phyloP scores from a whole-genome alignment of 192 early-diverging fungal genomes.

The Endogone sp. region DNA sequence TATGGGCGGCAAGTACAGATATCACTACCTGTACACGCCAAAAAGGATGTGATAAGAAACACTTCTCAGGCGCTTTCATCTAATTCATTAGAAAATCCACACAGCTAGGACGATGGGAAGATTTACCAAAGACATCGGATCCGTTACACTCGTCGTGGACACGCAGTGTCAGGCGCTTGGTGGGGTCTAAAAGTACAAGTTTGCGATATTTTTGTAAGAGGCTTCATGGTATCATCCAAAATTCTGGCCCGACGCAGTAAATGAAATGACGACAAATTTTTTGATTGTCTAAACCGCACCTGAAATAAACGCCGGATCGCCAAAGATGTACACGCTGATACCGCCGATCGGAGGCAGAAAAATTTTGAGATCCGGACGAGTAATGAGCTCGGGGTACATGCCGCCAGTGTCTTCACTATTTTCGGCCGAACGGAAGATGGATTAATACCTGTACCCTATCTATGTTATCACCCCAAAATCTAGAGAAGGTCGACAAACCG shows the following conservation, averaged over 20 bases:
- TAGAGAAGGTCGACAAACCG: background rate
- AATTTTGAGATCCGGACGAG: conserved; percentile 88
- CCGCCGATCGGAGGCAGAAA: conserved; percentile 94
- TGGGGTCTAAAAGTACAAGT: conserved; percentile 48
- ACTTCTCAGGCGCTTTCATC: too few relatives aligned
- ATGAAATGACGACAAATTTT: background rate
- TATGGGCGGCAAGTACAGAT: conserved; percentile 85
- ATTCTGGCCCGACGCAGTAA: too few relatives aligned
- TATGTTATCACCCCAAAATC: background rate
- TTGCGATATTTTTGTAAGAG: too few relatives aligned
- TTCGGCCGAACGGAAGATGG: conserved; percentile 1
- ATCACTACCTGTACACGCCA: conserved; percentile 49
- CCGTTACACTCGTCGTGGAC: conserved; percentile 98
- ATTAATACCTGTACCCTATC: conserved; percentile 6
- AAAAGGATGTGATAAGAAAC: conserved; percentile 6
- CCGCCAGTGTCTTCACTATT: conserved; percentile 81
- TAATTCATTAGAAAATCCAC: too few relatives aligned
- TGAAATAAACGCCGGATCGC: conserved; percentile 72
- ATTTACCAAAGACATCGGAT: conserved; percentile 74
- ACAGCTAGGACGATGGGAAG: background rate
- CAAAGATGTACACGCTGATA: conserved; percentile 91
- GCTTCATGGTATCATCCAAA: too few relatives aligned
- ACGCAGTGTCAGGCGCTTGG: conserved; percentile 76
- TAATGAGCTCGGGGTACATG: conserved; percentile 94
- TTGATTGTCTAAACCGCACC: conserved; percentile 16